phyloP scores from a whole-genome alignment of 768 basidiomycete genomes.

The Naganishia friedmannii region DNA sequence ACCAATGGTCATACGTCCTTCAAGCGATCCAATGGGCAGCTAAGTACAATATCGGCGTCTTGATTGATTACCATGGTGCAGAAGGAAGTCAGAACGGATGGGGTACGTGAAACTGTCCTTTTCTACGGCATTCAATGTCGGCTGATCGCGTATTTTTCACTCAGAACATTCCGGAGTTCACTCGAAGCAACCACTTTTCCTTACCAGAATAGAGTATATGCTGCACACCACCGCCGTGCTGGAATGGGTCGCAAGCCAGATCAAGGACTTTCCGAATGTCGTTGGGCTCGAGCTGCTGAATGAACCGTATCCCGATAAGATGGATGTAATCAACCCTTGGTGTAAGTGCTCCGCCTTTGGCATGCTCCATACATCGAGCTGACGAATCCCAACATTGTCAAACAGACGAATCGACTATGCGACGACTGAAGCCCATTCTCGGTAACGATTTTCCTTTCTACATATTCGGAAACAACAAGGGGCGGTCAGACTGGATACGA shows the following conservation, averaged over 20 bases:
- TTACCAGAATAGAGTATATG: not conserved
- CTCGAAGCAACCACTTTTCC: conserved; percentile 7
- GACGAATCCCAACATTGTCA: not conserved
- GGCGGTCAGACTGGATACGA: not conserved
- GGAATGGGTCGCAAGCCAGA: conserved; percentile 52
- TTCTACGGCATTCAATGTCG: not conserved
- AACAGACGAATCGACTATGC: conserved; percentile 9
- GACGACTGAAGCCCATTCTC: conserved; percentile 11
- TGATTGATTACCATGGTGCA: conserved; percentile 46
- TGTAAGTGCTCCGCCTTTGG: conserved; percentile 20
- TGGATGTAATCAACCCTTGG: not conserved
- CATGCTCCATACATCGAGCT: not conserved
- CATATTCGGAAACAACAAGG: conserved; percentile 23
- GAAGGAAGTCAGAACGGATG: conserved; percentile 5
- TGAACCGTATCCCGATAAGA: conserved; percentile 37
- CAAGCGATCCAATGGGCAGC: conserved; percentile 48
- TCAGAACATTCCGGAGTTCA: conserved; percentile 41
- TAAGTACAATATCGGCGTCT: conserved; percentile 47
- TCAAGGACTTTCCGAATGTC: conserved; percentile 49
- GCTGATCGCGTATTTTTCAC: not conserved
- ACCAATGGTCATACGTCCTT: conserved; percentile 45
- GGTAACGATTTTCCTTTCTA: conserved; percentile 29
- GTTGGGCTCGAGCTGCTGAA: conserved; percentile 50
- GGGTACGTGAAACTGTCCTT: not conserved
- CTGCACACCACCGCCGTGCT: conserved; percentile 52